A percentile compares a stretch with the other conserved stretches of the same genome.
Conservation (phyloP, 2,329 filamentous ascomycete species). For the Ascocoryne sarcoides region DNA sequence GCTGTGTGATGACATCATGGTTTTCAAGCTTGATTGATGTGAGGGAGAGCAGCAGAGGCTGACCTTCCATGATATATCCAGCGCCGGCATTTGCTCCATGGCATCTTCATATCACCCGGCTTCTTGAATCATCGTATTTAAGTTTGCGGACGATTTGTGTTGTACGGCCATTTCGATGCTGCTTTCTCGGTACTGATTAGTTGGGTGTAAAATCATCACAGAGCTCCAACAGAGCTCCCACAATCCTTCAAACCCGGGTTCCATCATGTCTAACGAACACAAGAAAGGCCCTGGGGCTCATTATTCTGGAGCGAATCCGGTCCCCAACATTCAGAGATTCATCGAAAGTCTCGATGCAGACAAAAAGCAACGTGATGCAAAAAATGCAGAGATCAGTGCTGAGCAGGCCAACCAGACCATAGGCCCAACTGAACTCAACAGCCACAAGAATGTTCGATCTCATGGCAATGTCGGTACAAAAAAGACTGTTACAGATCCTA, state of each 20-base stretch:
- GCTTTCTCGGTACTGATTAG: too few relatives aligned
- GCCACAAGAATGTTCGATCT: constrained; percentile 34
- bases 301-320: constrained; percentile 74
- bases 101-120: too few relatives aligned
- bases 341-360: constrained; percentile 69
- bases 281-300: constrained; percentile 47
- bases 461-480: constrained; percentile 33
- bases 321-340: constrained; percentile 83
- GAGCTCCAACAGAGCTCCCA: too few relatives aligned
- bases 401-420: constrained; percentile 34
- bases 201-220: too few relatives aligned
- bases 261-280: constrained; percentile 19
- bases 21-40: neutral
- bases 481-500: constrained; percentile 72
- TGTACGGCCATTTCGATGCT: too few relatives aligned
- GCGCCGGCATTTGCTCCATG: too few relatives aligned
- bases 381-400: constrained; percentile 35
- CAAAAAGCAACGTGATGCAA: constrained; percentile 65
- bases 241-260: too few relatives aligned
- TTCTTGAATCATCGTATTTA: too few relatives aligned
- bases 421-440: constrained; percentile 30
- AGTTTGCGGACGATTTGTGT: too few relatives aligned
- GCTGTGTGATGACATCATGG: constrained; percentile 6
- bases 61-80: too few relatives aligned
- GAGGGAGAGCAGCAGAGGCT: too few relatives aligned